A percentile compares a stretch with the other conserved stretches of the same genome.
phyloP scores from a whole-genome alignment of 2,329 filamentous ascomycete species.

The Westerdykella ornata region DNA sequence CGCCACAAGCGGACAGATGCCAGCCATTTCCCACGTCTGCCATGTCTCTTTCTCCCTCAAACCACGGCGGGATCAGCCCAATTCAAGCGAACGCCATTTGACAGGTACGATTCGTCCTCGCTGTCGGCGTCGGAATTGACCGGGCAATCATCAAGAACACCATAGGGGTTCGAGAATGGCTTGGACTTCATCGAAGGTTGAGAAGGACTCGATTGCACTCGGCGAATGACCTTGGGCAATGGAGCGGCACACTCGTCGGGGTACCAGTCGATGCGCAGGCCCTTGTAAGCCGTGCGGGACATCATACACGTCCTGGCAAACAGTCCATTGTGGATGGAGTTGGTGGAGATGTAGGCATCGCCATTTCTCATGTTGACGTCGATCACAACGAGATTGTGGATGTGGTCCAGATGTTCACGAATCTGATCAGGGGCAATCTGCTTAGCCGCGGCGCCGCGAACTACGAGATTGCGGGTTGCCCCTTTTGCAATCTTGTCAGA shows the following conservation, averaged over 20 bases:
- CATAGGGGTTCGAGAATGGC: conserved; percentile 27
- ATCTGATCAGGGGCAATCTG: conserved; percentile 58
- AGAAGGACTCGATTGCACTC: conserved; percentile 5
- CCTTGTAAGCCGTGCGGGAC: conserved; percentile 59
- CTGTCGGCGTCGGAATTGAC: not conserved
- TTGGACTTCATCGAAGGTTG: conserved; percentile 12
- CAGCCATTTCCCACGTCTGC: no score
- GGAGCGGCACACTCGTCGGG: conserved; percentile 65
- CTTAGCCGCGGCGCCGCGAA: conserved; percentile 50
- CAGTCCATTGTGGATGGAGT: conserved; percentile 68
- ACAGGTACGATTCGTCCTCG: not conserved
- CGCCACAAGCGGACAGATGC: no score
- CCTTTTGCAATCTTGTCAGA: conserved; percentile 58
- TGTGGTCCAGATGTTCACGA: conserved; percentile 70
- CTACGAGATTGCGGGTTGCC: conserved; percentile 66
- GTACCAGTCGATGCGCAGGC: conserved; percentile 63
- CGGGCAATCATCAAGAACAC: conserved; percentile 17
- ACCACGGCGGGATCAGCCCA: no score
- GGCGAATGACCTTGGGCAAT: conserved; percentile 34
- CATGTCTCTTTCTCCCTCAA: no score
- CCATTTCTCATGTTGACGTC: conserved; percentile 52
- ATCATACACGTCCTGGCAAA: conserved; percentile 75
- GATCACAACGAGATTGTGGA: conserved; percentile 69
- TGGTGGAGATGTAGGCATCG: conserved; percentile 64
- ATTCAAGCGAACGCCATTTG: no score